Evolutionary conservation across 495 filamentous ascomycete genomes (phyloP).

Genomic region (Penicillium paxilli): DNA sequence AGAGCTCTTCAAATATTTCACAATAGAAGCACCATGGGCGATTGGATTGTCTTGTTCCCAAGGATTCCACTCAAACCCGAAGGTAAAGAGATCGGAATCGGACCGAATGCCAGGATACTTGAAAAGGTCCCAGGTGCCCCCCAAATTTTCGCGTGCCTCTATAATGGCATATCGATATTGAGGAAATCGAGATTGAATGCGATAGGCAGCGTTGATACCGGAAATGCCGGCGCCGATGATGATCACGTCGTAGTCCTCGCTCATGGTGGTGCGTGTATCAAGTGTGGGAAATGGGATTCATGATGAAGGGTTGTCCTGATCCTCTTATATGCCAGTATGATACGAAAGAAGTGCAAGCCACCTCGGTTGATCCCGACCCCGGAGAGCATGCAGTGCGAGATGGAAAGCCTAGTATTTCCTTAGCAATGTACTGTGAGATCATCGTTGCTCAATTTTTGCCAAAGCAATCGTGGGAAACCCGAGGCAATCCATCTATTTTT

Average conservation of each 20-base stretch:
- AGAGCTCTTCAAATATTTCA: slow-evolving; percentile 54
- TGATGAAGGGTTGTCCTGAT: too few relatives aligned
- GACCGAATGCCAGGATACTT: slow-evolving; percentile 60
- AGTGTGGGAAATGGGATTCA: not conserved
- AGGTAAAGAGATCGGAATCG: slow-evolving; percentile 58
- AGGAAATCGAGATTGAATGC: slow-evolving; percentile 56
- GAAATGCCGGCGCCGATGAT: slow-evolving; percentile 38
- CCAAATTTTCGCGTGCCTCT: slow-evolving; percentile 52
- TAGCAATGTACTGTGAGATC: too few relatives aligned
- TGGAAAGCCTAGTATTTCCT: too few relatives aligned
- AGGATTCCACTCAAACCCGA: slow-evolving; percentile 61
- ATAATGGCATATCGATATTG: slow-evolving; percentile 50
- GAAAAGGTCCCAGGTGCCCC: slow-evolving; percentile 67
- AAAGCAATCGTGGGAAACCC: too few relatives aligned
- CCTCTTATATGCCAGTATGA: too few relatives aligned
- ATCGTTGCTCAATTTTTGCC: too few relatives aligned
- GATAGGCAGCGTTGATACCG: slow-evolving; percentile 55
- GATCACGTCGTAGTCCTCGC: slow-evolving; percentile 33
- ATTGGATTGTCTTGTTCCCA: slow-evolving; percentile 55
- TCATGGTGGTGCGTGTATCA: not conserved
- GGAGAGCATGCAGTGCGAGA: too few relatives aligned
- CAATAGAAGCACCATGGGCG: slow-evolving; percentile 51
- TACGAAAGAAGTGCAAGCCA: too few relatives aligned
- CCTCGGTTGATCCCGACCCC: too few relatives aligned
- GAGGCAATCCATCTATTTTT: too few relatives aligned